Evolutionary conservation across 306 rosid genomes (phyloP), one percentile per base, ranked within the genome.

Genomic region (Dryas drummondii): DNA sequence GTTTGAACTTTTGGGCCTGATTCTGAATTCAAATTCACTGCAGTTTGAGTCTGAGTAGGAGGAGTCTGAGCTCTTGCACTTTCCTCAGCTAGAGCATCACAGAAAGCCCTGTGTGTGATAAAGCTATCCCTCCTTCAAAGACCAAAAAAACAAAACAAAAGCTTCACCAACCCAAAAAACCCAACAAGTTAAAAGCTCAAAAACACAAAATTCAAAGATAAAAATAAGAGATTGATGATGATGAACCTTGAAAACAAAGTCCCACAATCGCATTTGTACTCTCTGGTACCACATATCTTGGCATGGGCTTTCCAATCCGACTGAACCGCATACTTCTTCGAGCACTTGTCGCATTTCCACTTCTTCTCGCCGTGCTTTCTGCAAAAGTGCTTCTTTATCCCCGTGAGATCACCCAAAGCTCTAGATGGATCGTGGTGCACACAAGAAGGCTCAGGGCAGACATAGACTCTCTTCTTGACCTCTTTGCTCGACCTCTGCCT

Each of bases 261-360:
- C 14, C 97, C 97, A 61, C 98, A 93, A 76, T 93, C 98, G 83
- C 98, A 93, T 83, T 89, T 93, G 74, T 93, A 93, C 88, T 93
- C 98, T 60, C 92, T 79, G 57, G 96, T 87, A 41, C 98, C 97
- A 68, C 98, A 93, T 60, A 93, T 83, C 72, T 91, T 93, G 19
- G 91, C 89, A 84, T 93, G 98, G 41, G 98, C 98, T 75, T 93
- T 93, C 96, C 98, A 93, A 86, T 93, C 98, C 6, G 98, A 93
- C 77, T 93, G 98, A 62, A 93, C 98, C 0, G 98, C 98, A 73
- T 93, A 93, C 67, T 91, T 93, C 90, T 93, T 93, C 10, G 91
- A 85, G 66, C 98, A 93, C 81, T 93, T 89, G 3, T 91, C 98
- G 59, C 98, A 93, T 84, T 93, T 91, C 98, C 98, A 93, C 84